These are phyloP conservation scores for Ceratobasidium sp. DNA, from an alignment of 1,284 basidiomycete species.

Conservation along the genomic window DNA sequence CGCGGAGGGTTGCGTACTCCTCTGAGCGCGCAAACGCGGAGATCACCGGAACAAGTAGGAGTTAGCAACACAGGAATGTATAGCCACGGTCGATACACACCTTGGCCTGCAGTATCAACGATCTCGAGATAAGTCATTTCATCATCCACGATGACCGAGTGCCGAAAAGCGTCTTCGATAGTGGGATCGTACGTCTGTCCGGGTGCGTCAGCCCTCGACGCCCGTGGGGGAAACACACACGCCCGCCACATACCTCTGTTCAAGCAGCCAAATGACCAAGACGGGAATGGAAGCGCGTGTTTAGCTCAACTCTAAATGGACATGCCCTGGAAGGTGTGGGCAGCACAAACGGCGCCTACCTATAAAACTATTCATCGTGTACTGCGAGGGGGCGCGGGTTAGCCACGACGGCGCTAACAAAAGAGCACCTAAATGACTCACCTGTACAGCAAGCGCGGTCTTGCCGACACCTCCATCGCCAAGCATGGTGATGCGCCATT, in stretches of 20 bases:
- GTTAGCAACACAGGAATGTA: slow-evolving; percentile 5
- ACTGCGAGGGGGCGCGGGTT: slow-evolving; percentile 64
- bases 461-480: slow-evolving; percentile 99
- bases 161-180: slow-evolving; percentile 95
- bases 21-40: slow-evolving; percentile 63
- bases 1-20: slow-evolving; percentile 96
- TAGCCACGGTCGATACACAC: slow-evolving; percentile 62
- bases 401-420: slow-evolving; percentile 44
- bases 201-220: background rate
- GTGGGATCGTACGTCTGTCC: slow-evolving; percentile 89
- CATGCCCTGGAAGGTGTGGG: slow-evolving; percentile 12
- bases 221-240: slow-evolving; percentile 1
- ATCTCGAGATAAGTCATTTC: slow-evolving; percentile 93
- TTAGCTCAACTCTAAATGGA: slow-evolving; percentile 13
- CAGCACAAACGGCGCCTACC: slow-evolving; percentile 63
- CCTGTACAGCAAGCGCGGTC: slow-evolving; percentile 96
- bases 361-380: slow-evolving; percentile 93
- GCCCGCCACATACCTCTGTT: slow-evolving; percentile 64
- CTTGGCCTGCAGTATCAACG: slow-evolving; percentile 94
- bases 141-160: slow-evolving; percentile 92
- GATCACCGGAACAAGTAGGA: background rate
- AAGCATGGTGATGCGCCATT: slow-evolving; percentile 93
- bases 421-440: slow-evolving; percentile 58
- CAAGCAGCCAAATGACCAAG: slow-evolving; percentile 21
- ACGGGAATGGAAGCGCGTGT: background rate